Base-by-base conservation (phyloP, 768 basidiomycete genomes). In the Hericium coralloides region DNA sequence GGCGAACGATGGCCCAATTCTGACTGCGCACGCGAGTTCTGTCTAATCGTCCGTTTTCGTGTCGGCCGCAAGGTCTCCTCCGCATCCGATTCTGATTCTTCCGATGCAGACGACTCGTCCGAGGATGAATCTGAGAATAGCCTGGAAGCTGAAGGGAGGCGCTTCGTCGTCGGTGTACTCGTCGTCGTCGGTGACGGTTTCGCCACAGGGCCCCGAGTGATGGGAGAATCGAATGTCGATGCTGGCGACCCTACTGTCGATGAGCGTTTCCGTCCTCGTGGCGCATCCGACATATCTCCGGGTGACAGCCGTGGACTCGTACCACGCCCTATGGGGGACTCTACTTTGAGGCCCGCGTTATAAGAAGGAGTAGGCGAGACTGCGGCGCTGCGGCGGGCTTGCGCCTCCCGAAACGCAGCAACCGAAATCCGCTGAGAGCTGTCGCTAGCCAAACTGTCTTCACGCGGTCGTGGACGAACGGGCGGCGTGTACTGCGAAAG, bases 351-450 rank as follows among this genome's bases (percentile, higher is more conserved):
- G 23, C 26, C 47, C 38, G 58, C 56, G 5, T 52, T 59, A 10
- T 49, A 18, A 3, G 26, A 60, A 31, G 83, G 79, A 0, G 70
- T 75, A 10, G 87, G 86, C 0, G 85, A 87, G 53, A 78, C 80
- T 12, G 84, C 76, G 25, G 75, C 68, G 61, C 83, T 83, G 50
- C 84, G 76, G 43, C 87, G 73, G 4, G 87, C 84, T 56, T 88
- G 85, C 18, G 80, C 86, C 72, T 90, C 88, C 55, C 85, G 80
- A 66, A 91, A 91, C 2, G 89, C 89, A 2, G 87, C 89, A 36
- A 91, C 84, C 8, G 86, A 86, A 23, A 91, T 90, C 54, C 87
- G 79, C 60, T 88, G 87, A 1, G 83, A 83, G 5, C 81, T 74
- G 41, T 87, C 84, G 3, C 85, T 85, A 17, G 79, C 77, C 59